Evolutionary conservation across 148 eudicot genomes (phyloP), one percentile per base, ranked within the genome.

Genomic region (Dianthus caryophyllus): DNA sequence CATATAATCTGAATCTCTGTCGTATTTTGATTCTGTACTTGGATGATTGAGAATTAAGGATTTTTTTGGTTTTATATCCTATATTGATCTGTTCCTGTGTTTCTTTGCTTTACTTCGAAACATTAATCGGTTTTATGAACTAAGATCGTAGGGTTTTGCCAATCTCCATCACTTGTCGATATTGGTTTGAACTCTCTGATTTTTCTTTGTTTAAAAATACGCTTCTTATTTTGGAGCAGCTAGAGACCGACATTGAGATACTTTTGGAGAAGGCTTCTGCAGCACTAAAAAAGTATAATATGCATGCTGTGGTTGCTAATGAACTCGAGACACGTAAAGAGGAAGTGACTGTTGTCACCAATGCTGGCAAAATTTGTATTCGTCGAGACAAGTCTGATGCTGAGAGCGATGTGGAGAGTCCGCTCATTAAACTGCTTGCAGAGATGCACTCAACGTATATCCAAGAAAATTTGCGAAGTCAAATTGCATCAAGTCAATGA

Each of bases 291-390:
- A 95, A 77, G 80, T 87, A 95, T 82, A 77, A 88, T 75, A 82
- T 95, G 93, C 87, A 95, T 66, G 87, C 85, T 15, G 99, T 95
- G 29, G 94, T 95, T 55, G 99, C 99, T 1, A 95, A 90, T 51
- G 99, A 95, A 78, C 97, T 95, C 31, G 74, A 72, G 29, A 84
- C 91, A 15, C 97, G 97, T 31, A 90, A 88, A 70, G 97, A 90
- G 79, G 96, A 79, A 57, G 99, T 95, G n/a, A 79, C 82, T 6
- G 81, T 90, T 15, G 97, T 95, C 70, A 62, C 91, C 43, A 27
- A 58, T 26, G 66, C 72, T 55, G 91, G 78, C 58, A 83, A 81
- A 12, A 75, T 81, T 24, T 66, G 81, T 41, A 90, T 95, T 33
- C 81, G 65, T 17, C 83, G 99, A 66, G 93, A 85, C 74, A 85